Evolutionary conservation across 2,329 filamentous ascomycete genomes (phyloP).

Genomic region (Arachnopeziza araneosa): DNA sequence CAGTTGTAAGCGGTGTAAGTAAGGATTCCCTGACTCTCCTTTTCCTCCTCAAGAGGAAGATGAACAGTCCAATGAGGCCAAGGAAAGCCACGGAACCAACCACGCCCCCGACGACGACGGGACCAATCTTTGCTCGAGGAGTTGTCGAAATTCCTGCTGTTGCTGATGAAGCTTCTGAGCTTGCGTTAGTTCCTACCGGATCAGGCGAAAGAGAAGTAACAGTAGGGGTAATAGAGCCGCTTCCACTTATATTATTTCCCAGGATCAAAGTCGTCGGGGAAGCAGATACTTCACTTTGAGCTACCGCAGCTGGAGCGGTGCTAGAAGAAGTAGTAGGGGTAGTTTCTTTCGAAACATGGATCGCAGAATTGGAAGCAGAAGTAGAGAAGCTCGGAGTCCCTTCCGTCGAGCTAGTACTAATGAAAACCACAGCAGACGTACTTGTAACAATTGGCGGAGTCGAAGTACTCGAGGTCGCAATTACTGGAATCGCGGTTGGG

Average conservation of each 20-base stretch:
- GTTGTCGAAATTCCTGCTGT: conserved; percentile 12
- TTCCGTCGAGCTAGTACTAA: conserved; percentile 7
- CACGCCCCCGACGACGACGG: conserved; percentile 28
- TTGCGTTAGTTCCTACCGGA: conserved; percentile 3
- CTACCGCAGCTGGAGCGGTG: conserved; percentile 6
- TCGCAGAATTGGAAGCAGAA: conserved; percentile 6
- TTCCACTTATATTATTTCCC: conserved; percentile 5
- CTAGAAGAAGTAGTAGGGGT: conserved; percentile 23
- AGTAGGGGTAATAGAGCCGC: conserved; percentile 8
- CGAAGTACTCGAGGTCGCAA: conserved; percentile 8
- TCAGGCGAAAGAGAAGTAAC: conserved; percentile 14
- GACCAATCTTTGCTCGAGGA: conserved; percentile 7
- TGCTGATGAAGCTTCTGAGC: conserved; percentile 15
- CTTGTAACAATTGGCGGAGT: not conserved
- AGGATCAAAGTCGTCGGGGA: conserved; percentile 8
- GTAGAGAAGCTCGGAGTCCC: not conserved
- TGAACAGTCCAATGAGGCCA: conserved; percentile 22
- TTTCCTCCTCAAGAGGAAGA: conserved; percentile 24
- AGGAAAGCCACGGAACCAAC: conserved; percentile 25
- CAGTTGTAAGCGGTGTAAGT: conserved; percentile 23
- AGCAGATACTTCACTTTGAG: conserved; percentile 21
- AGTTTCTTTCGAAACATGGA: conserved; percentile 21
- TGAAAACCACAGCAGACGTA: conserved; percentile 11
- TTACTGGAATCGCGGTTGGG: conserved; percentile 14
- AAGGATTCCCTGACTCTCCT: conserved; percentile 19